These are phyloP conservation scores for Hypoxylon sp. DNA, from an alignment of 2,329 filamentous ascomycete genomes.

Conservation along the genomic window DNA sequence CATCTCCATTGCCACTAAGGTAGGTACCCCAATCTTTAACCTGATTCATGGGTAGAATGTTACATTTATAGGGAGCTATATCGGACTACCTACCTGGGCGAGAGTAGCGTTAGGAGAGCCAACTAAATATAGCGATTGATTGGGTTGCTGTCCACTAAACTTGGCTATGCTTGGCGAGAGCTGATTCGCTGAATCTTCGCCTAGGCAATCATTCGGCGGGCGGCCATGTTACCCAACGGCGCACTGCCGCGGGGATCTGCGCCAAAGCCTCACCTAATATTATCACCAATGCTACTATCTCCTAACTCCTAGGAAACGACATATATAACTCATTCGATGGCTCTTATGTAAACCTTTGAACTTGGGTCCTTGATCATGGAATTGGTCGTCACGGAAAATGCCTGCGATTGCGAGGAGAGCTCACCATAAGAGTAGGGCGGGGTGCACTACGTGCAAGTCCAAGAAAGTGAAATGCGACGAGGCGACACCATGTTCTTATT, in stretches of 20 bases:
- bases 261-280: conserved; percentile 14
- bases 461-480: conserved; percentile 50
- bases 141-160: background rate
- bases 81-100: background rate
- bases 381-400: conserved; percentile 22
- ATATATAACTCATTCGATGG: background rate
- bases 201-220: background rate
- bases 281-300: conserved; percentile 1
- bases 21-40: background rate
- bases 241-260: conserved; percentile 14
- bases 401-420: conserved; percentile 35
- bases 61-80: background rate
- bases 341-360: background rate
- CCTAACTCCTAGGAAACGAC: background rate
- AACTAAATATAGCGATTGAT: conserved; percentile 3
- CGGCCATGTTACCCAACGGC: background rate
- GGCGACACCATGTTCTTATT: conserved; percentile 47
- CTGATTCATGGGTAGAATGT: background rate
- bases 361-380: background rate
- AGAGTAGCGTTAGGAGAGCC: background rate
- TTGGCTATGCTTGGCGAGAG: background rate
- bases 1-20: background rate
- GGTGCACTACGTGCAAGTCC: conserved; percentile 43
- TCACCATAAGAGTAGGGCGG: conserved; percentile 40
- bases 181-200: conserved; percentile 7